Base-by-base conservation (phyloP, 176 grass and related monocot species). In the Thalia dealbata region DNA sequence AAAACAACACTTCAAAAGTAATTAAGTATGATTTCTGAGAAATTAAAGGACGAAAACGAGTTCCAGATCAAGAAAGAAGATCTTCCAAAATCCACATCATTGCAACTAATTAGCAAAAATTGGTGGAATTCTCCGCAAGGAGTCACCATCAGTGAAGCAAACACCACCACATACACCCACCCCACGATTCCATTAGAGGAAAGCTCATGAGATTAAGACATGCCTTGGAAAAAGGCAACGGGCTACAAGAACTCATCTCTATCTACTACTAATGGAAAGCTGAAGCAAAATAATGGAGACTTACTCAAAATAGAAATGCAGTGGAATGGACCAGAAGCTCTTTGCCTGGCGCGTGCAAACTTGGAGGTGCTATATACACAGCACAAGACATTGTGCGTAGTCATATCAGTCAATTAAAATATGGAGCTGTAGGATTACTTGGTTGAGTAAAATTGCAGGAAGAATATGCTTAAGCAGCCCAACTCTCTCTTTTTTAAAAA, bases 261-360 rank as follows among this genome's bases (percentile, higher is more conserved):
- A 38, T 1, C 11, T 45, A 10, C 18, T 11, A 12, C 19, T 69
- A 22, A 44, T 69, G 22, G 21, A 44, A 69, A 68, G 29, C 16
- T 68, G 61, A 68, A 68, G 32, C 65, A 68, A 68, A 68, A 68
- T 42, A 69, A 69, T 10, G 30, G 19, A 28, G 11, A 69, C 66
- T 24, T 69, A 69, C 66, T 69, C 38, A 28, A 69, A 69, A 45
- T 69, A 13, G 65, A 68, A 69, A 18, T 32, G 38, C 41, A 2
- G 12, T 0, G 2, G 14, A 30, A 69, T 23, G 66, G 66, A 10
- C 22, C 15, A 69, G 38, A 41, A 22, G 38, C 35, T 69, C 8
- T 69, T 69, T 28, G 66, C 35, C 16, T 69, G 35, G 44, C 65
- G 66, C 66, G 35, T 69, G 35, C 66, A 23, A 22, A 35, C 66